Evolutionary conservation across 257 asterid species (phyloP).

Genomic region (Primulina eburnea): DNA sequence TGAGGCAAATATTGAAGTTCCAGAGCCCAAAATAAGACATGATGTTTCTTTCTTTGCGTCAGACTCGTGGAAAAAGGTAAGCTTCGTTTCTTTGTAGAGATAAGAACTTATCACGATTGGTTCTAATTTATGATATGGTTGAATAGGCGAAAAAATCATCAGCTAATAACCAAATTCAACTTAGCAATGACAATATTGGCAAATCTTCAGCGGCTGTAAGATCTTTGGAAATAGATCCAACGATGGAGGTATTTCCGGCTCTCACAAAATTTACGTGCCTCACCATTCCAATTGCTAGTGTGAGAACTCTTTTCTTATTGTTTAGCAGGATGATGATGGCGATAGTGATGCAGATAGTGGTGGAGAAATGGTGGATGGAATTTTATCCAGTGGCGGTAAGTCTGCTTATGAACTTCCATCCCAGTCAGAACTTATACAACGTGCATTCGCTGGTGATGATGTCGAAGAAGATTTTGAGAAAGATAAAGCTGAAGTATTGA

Average conservation of each 20-base stretch:
- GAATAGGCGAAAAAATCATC: constrained; percentile 45
- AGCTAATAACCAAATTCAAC: constrained; percentile 32
- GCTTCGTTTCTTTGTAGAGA: constrained; percentile 3
- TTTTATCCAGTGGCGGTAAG: constrained; percentile 63
- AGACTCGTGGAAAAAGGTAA: constrained; percentile 68
- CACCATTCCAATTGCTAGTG: constrained; percentile 7
- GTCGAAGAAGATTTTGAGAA: constrained; percentile 83
- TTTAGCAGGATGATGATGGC: constrained; percentile 43
- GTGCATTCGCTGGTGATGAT: constrained; percentile 96
- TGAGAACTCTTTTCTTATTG: constrained; percentile 4
- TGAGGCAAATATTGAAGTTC: constrained; percentile 49
- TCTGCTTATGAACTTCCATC: constrained; percentile 75
- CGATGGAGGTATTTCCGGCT: constrained; percentile 50
- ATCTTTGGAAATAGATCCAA: constrained; percentile 28
- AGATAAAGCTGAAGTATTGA: constrained; percentile 67
- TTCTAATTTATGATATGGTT: constrained; percentile 19
- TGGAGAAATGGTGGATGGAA: constrained; percentile 92
- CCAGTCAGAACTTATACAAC: constrained; percentile 82
- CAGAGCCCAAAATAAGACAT: constrained; percentile 57
- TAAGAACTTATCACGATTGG: not conserved
- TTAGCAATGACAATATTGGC: constrained; percentile 21
- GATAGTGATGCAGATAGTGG: constrained; percentile 63
- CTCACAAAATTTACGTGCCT: constrained; percentile 7
- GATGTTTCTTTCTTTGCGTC: constrained; percentile 75
- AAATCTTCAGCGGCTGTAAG: constrained; percentile 25